phyloP scores from a whole-genome alignment of 1,139 yeast species.

The Keqinozyma sinolaborantium region DNA sequence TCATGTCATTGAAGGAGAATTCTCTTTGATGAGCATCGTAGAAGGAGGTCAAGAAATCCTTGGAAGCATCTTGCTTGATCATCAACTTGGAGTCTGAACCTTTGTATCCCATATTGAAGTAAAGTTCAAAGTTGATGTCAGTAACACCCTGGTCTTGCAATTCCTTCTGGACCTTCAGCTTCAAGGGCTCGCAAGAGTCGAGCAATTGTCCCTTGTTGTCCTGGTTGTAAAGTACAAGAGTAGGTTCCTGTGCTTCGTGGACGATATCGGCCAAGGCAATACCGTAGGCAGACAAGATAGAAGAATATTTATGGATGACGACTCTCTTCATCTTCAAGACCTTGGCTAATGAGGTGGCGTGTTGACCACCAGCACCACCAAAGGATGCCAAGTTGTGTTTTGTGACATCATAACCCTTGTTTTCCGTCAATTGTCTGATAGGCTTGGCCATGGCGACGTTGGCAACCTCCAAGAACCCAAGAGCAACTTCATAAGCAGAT shows the following conservation, averaged over 20 bases:
- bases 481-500: slow-evolving; percentile 16
- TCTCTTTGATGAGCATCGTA: slow-evolving; percentile 54
- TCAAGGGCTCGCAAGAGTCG: slow-evolving; percentile 5
- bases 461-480: slow-evolving; percentile 17
- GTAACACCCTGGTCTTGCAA: slow-evolving; percentile 7
- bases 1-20: slow-evolving; percentile 61
- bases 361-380: slow-evolving; percentile 21
- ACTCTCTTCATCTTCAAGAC: slow-evolving; percentile 14
- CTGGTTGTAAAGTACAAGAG: slow-evolving; percentile 8
- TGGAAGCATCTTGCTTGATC: slow-evolving; percentile 15
- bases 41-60: slow-evolving; percentile 32
- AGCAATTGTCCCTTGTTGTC: slow-evolving; percentile 5
- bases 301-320: slow-evolving; percentile 15
- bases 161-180: slow-evolving; percentile 3
- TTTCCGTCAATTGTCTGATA: slow-evolving; percentile 15
- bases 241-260: slow-evolving; percentile 15
- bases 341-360: slow-evolving; percentile 15
- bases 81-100: slow-evolving; percentile 16
- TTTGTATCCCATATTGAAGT: slow-evolving; percentile 16
- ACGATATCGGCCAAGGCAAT: slow-evolving; percentile 17
- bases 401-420: slow-evolving; percentile 14
- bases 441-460: slow-evolving; percentile 17
- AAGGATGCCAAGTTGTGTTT: slow-evolving; percentile 16
- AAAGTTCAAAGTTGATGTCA: slow-evolving; percentile 8
- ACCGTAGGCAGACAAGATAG: slow-evolving; percentile 19